A percentile compares a stretch with the other conserved stretches of the same genome.
Conservation (phyloP, 1,284 basidiomycete genomes). For the Irpex sp. region DNA sequence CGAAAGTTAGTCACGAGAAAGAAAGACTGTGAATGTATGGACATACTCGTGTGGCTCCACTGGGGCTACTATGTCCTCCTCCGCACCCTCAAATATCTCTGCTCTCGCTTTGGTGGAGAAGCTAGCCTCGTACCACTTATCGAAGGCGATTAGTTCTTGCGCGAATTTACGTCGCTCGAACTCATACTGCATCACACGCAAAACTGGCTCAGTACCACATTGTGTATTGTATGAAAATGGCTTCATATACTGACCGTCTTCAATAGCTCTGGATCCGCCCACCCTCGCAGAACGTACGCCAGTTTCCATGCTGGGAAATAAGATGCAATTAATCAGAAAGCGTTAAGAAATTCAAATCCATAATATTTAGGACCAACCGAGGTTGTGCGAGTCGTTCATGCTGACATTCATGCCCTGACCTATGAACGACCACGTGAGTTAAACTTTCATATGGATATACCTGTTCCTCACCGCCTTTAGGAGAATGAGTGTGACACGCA, state of each 20-base stretch:
- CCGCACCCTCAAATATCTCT: conserved; percentile 31
- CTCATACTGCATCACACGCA: conserved; percentile 48
- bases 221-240: background rate
- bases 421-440: background rate
- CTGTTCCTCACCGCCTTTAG: conserved; percentile 55
- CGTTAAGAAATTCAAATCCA: background rate
- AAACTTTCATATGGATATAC: background rate
- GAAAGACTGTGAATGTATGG: background rate
- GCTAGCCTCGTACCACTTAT: conserved; percentile 66
- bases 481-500: conserved; percentile 83
- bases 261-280: conserved; percentile 62
- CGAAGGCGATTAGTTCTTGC: conserved; percentile 77
- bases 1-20: background rate
- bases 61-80: conserved; percentile 43
- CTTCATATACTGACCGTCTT: conserved; percentile 57
- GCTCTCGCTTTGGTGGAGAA: conserved; percentile 72
- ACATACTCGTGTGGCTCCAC: conserved; percentile 52
- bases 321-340: background rate
- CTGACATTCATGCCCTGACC: conserved; percentile 71
- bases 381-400: conserved; percentile 82
- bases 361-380: conserved; percentile 42
- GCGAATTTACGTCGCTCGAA: conserved; percentile 69
- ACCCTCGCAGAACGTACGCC: conserved; percentile 52
- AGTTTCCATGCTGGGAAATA: conserved; percentile 8
- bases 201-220: background rate